Conservation (phyloP, 108 stramenopile genomes). For the Chaetoceros muelleri region DNA sequence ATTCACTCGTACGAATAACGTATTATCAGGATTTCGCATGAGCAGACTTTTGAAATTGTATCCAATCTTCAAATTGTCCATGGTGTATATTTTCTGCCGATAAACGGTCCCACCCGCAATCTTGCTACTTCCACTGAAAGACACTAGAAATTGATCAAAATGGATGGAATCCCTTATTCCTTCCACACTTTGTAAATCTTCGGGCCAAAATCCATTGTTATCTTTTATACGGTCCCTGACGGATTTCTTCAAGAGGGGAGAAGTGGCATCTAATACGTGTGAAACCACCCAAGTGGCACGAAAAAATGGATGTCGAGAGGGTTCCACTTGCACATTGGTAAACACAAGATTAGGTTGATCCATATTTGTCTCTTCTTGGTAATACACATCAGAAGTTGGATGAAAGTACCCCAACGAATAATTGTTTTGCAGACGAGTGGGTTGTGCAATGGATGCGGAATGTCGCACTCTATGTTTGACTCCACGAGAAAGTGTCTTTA, state of each 20-base stretch:
- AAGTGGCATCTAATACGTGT: slow-evolving; percentile 57
- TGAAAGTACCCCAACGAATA: no score
- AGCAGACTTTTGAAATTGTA: slow-evolving; percentile 35
- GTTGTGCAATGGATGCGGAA: no score
- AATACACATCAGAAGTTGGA: no score
- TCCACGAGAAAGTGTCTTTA: no score
- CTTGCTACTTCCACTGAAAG: slow-evolving; percentile 61
- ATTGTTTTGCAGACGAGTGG: no score
- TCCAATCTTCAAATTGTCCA: slow-evolving; percentile 60
- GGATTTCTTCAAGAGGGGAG: slow-evolving; percentile 47
- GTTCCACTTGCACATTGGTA: slow-evolving; percentile 51
- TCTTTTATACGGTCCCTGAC: slow-evolving; percentile 35
- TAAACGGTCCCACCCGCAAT: slow-evolving; percentile 53
- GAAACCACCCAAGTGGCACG: slow-evolving; percentile 65
- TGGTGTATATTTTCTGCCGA: slow-evolving; percentile 72
- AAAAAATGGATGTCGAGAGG: slow-evolving; percentile 67
- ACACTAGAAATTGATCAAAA: slow-evolving; percentile 69
- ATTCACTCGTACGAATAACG: background rate
- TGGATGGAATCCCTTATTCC: slow-evolving; percentile 40
- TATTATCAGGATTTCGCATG: background rate
- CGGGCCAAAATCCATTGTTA: slow-evolving; percentile 62
- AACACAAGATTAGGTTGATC: slow-evolving; percentile 32
- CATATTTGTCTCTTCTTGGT: background rate
- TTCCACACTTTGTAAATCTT: slow-evolving; percentile 31
- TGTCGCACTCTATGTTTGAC: no score